Evolutionary conservation across 2,329 filamentous ascomycete genomes (phyloP), one percentile per base, ranked within the genome.

Genomic region (Aspergillus flavus): DNA sequence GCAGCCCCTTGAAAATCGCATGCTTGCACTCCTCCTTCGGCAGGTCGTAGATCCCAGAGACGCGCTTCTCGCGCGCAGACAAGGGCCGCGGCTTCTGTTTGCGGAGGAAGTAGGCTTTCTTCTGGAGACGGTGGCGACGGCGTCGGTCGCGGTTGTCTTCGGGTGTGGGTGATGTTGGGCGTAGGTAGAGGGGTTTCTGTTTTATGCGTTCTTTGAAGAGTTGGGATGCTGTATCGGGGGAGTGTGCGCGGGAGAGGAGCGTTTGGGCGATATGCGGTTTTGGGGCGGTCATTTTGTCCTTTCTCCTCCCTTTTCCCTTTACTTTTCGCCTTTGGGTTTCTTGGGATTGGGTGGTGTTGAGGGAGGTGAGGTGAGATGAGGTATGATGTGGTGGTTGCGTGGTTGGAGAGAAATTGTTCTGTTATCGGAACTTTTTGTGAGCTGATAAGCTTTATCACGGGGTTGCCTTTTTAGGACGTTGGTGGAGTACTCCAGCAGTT

Each of bases 141-240:
- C 90, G 69, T 79, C 88, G 69, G 72, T 80, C 65, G 75, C 82
- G 67, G 79, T 83, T 72, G 81, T 87, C 79, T n/a, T 77, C 79
- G 34, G 73, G 84, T 69, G 71, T 87, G 76, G 92, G 91, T 0
- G 91, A 92, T 26, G 89, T 90, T 7, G 92, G 89, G 48, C 90
- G 88, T 4, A 97, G 87, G 72, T 90, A 87, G 61, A 97, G 87
- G 0, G 92, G 89, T 54, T 93, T 92, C 74, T 92, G 89, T 71
- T 92, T 88, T 75, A 97, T 87, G 78, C 93, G 93, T 67, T 96
- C 92, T 66, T 85, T 84, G 83, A 91, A 94, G 77, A 97, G 91
- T 59, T 88, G 85, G 39, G 83, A 81, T 60, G 89, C 87, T 62
- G 86, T 89, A 67, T 90, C 85, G 30, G 92, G 89, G 2, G 91